Evolutionary conservation across 331 rosid genomes (phyloP), one percentile per base, ranked within the genome.

Genomic region (Phaseolus coccineus): DNA sequence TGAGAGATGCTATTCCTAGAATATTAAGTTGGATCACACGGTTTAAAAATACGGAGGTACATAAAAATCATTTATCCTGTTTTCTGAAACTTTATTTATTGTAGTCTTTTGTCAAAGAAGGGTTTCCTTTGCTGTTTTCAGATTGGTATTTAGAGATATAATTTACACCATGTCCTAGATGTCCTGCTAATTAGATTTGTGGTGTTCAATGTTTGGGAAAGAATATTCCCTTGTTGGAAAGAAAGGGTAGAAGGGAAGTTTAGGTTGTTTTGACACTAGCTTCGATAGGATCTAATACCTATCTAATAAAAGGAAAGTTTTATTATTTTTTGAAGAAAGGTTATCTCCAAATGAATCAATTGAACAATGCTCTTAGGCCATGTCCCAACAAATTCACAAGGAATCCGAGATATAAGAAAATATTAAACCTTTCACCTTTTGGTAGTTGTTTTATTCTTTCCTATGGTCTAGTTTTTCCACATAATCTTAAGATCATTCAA

Each of bases 1-100:
- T 95, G 84, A 79, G 83, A 69, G 91, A 87, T 69, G 91, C 94
- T 76, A 77, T 93, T 80, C 99, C 98, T 37, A 93, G 79, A 83
- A 63, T 95, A 66, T 80, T 91, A 81, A 85, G 64, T 70, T 93
- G 97, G 99, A 87, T 95, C 77, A 80, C 64, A 69, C 81, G 62
- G 61, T 95, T 91, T 93, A 91, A 85, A 84, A 64, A 85, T 81
- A 64, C 83, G 50, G 86, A 91, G 97, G 98, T 95, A 46, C 9
- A 79, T 74, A 39, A 67, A 69, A 74, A 28, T 80, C 30, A 19
- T 55, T 31, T 82, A 75, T 69, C 24, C 46, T 69, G 69, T 72
- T 24, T 24, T 78, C 37, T 56, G 67, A 22, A 33, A 44, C 80
- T 51, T 51, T 56, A 42, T 74, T 81, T 55, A 12, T 30, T 48